phyloP scores from a whole-genome alignment of 345 rosid species.

The Draba incana region DNA sequence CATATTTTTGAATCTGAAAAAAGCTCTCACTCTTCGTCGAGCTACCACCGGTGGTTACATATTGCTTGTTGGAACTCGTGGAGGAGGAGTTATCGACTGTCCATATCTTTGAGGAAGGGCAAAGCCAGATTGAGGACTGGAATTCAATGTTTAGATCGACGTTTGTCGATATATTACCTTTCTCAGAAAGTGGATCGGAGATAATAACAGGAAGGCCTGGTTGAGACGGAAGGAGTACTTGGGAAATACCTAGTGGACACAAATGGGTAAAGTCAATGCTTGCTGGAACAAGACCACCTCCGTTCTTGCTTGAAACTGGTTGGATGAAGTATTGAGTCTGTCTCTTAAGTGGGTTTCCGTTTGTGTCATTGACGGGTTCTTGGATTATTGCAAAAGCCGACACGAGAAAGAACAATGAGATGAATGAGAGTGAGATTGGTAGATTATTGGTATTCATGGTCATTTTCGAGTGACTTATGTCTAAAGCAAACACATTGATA shows the following conservation, averaged over 20 bases:
- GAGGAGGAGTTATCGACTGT: conserved; percentile 28
- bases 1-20: conserved; percentile 33
- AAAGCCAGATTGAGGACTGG: conserved; percentile 27
- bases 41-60: conserved; percentile 28
- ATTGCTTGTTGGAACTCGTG: neutral
- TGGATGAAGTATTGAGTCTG: conserved; percentile 34
- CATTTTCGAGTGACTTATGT: conserved; percentile 20
- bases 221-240: conserved; percentile 15
- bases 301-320: conserved; percentile 18
- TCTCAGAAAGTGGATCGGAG: conserved; percentile 4
- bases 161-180: conserved; percentile 12
- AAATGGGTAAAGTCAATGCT: neutral
- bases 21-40: conserved; percentile 5
- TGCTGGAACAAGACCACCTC: conserved; percentile 33
- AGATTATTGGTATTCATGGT: conserved; percentile 26
- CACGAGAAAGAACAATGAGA: conserved; percentile 31
- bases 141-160: conserved; percentile 20
- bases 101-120: conserved; percentile 36
- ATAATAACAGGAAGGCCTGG: conserved; percentile 33
- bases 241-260: conserved; percentile 32
- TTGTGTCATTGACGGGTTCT: conserved; percentile 24
- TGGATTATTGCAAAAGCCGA: conserved; percentile 17
- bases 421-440: conserved; percentile 28
- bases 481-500: conserved; percentile 22
- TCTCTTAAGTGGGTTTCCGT: conserved; percentile 32